These are phyloP conservation scores for Crithidia mellificae DNA, from an alignment of 208 protist genomes.

Conservation along the genomic window DNA sequence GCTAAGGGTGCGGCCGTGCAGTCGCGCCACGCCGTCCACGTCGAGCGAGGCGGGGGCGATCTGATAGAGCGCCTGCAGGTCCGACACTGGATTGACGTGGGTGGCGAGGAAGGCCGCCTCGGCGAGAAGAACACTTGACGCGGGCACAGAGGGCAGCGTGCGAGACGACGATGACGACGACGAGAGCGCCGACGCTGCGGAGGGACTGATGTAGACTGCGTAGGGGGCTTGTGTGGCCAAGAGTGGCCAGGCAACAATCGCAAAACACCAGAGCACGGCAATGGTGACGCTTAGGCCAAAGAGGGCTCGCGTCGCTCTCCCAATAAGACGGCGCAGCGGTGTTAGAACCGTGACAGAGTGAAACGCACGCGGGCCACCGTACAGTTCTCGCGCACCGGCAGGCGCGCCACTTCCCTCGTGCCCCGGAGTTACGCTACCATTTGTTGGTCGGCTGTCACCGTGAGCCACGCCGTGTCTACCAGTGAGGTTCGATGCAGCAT, in stretches of 20 bases:
- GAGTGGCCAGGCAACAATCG: constrained; percentile 10
- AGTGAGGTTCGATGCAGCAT: neutral
- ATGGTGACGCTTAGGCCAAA: constrained; percentile 1
- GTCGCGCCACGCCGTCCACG: constrained; percentile 29
- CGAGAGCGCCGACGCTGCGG: neutral
- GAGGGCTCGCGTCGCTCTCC: neutral
- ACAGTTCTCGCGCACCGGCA: no score
- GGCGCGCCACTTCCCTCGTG: no score
- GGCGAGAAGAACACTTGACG: no score
- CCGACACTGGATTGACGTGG: constrained; percentile 63
- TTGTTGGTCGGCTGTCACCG: no score
- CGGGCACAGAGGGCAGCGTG: no score
- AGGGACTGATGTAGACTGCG: neutral
- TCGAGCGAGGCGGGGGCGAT: constrained; percentile 47
- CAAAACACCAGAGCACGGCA: constrained; percentile 10
- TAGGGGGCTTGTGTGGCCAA: constrained; percentile 33
- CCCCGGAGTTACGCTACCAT: no score
- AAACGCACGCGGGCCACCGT: constrained; percentile 1
- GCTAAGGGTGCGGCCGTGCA: constrained; percentile 65
- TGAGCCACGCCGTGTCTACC: no score
- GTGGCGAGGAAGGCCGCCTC: constrained; percentile 46
- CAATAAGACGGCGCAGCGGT: neutral
- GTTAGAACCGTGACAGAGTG: constrained; percentile 4
- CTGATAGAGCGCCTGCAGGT: constrained; percentile 73
- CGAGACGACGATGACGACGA: neutral